These are phyloP conservation scores for Suillus discolor DNA, from an alignment of 768 basidiomycete species.

Conservation along the genomic window DNA sequence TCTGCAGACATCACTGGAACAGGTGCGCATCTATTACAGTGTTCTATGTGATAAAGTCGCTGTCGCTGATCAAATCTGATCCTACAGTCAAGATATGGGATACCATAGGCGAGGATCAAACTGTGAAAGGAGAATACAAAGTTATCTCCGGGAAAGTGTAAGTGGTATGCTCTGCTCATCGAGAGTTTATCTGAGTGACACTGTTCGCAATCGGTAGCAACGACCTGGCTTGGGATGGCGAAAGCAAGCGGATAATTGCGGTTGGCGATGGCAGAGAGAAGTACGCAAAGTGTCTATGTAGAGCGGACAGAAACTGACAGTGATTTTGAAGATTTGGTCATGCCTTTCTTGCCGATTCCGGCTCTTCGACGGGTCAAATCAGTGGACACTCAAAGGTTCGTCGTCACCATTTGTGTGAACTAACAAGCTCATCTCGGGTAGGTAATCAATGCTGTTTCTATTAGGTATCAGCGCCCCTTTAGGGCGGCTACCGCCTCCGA, in stretches of 20 bases:
- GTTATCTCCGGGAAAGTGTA: conserved; percentile 76
- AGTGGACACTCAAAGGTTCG: conserved; percentile 84
- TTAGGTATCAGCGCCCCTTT: conserved; percentile 88
- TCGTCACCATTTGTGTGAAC: not conserved
- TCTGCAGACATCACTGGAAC: conserved; percentile 84
- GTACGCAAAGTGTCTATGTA: conserved; percentile 37
- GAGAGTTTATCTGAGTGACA: not conserved
- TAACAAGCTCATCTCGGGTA: conserved; percentile 28
- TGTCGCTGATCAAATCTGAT: conserved; percentile 2
- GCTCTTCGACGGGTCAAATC: conserved; percentile 86
- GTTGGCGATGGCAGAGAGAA: conserved; percentile 93
- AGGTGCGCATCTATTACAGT: conserved; percentile 47
- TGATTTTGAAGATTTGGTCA: conserved; percentile 66
- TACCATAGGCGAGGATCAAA: conserved; percentile 80
- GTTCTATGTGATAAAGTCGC: not conserved
- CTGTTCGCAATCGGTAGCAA: conserved; percentile 52
- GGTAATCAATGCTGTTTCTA: conserved; percentile 86
- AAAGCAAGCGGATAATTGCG: conserved; percentile 93
- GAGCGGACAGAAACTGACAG: not conserved
- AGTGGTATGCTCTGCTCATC: conserved; percentile 7
- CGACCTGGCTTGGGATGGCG: conserved; percentile 95
- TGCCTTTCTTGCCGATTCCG: conserved; percentile 83
- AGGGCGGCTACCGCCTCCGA: conserved; percentile 89
- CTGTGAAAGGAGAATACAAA: conserved; percentile 79
- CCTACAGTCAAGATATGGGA: conserved; percentile 91